Percentiles rank a stretch among this genome's conserved stretches.
phyloP scores from a whole-genome alignment of 495 filamentous ascomycete species.

The Xylaria cubensis region DNA sequence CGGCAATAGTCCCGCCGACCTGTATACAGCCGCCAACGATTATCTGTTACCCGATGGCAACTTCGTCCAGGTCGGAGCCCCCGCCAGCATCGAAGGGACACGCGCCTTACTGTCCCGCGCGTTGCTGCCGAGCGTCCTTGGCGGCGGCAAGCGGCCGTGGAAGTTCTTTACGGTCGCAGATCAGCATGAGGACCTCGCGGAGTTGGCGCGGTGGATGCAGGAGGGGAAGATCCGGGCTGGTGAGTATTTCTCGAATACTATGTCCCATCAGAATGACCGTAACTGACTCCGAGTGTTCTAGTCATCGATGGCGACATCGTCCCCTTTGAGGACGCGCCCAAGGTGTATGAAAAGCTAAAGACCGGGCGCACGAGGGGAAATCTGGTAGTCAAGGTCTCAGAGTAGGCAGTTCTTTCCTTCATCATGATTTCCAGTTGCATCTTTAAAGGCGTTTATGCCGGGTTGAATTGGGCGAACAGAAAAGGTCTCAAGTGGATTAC shows the following conservation, averaged over 20 bases:
- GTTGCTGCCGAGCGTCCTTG: slow-evolving; percentile 62
- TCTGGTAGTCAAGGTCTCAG: slow-evolving; percentile 64
- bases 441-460: neutral
- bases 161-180: slow-evolving; percentile 49
- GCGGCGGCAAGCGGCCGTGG: slow-evolving; percentile 68
- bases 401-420: slow-evolving; percentile 1
- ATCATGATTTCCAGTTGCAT: neutral
- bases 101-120: slow-evolving; percentile 37
- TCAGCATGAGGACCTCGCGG: slow-evolving; percentile 53
- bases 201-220: slow-evolving; percentile 65
- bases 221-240: slow-evolving; percentile 65
- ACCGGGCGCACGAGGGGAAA: slow-evolving; percentile 70
- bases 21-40: slow-evolving; percentile 63
- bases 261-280: no score
- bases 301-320: slow-evolving; percentile 64
- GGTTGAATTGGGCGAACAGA: neutral
- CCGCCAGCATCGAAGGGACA: slow-evolving; percentile 26
- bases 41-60: slow-evolving; percentile 60
- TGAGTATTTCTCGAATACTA: no score
- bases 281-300: no score
- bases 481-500: neutral
- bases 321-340: slow-evolving; percentile 65
- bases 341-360: slow-evolving; percentile 70
- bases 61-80: slow-evolving; percentile 65
- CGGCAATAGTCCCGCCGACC: slow-evolving; percentile 39